Percentiles rank a stretch among this genome's conserved stretches.
Conservation (phyloP, 2,329 filamentous ascomycete genomes). For the Monilinia laxa region DNA sequence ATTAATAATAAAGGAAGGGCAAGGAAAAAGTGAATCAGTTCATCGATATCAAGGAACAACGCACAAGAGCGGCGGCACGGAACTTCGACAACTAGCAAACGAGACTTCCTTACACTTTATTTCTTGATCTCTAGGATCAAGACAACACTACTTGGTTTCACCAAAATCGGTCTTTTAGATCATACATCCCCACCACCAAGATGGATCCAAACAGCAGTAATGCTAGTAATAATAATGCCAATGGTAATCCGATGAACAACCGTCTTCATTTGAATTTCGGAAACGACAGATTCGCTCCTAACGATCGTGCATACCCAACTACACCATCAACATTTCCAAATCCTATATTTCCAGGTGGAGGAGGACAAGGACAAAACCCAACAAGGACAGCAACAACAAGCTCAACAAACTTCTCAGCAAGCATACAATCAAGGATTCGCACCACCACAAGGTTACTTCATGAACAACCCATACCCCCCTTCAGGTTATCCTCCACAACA, state of each 20-base stretch:
- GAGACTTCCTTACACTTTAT: constrained; percentile 9
- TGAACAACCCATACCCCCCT: constrained; percentile 51
- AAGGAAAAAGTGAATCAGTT: constrained; percentile 6
- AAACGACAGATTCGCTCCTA: constrained; percentile 58
- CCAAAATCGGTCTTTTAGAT: constrained; percentile 7
- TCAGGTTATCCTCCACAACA: constrained; percentile 51
- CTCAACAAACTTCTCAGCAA: constrained; percentile 43
- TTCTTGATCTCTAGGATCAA: constrained; percentile 14
- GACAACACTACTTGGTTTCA: constrained; percentile 14
- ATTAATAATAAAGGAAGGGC: not conserved
- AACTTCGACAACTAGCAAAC: constrained; percentile 8
- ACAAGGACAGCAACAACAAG: constrained; percentile 41
- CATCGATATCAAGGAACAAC: constrained; percentile 10
- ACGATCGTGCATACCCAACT: constrained; percentile 73
- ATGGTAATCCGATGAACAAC: constrained; percentile 33
- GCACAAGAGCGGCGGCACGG: constrained; percentile 10
- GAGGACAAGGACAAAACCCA: constrained; percentile 38
- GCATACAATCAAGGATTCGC: constrained; percentile 49
- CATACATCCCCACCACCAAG: constrained; percentile 10
- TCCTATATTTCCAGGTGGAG: constrained; percentile 56
- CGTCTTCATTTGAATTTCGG: constrained; percentile 40
- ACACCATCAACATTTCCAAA: constrained; percentile 96
- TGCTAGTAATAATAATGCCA: constrained; percentile 22
- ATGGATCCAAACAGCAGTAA: constrained; percentile 24
- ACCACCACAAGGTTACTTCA: constrained; percentile 55